Evolutionary conservation across 2,329 filamentous ascomycete genomes (phyloP).

Genomic region (Botrytis squamosa): DNA sequence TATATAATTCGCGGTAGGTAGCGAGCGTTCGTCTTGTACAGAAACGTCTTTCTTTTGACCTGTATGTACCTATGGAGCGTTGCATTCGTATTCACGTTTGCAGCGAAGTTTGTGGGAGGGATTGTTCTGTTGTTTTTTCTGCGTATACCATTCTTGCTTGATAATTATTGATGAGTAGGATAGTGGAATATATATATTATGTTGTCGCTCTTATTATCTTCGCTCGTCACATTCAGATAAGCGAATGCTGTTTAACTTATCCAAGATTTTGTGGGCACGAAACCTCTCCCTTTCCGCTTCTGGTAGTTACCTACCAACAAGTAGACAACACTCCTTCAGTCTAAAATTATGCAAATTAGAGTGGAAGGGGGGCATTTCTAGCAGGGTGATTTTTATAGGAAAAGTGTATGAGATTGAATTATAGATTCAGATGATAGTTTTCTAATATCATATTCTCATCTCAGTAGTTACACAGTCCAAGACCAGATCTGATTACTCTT

Average conservation of each 20-base stretch:
- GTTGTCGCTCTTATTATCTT: neutral
- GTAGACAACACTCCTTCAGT: neutral
- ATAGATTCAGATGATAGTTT: neutral
- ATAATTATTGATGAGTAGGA: neutral
- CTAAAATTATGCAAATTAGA: neutral
- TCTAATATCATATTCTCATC: neutral
- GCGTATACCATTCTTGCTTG: constrained; percentile 17
- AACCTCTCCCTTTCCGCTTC: neutral
- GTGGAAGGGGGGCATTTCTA: neutral
- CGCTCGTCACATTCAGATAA: neutral
- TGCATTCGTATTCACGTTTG: neutral
- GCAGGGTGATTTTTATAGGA: fast-evolving
- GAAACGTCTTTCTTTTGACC: neutral
- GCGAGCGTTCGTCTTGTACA: neutral
- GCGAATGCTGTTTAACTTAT: neutral
- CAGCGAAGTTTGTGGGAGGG: neutral
- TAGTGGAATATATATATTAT: neutral
- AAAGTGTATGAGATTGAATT: neutral
- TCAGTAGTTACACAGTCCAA: neutral
- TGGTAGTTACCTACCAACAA: neutral
- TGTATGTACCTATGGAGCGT: neutral
- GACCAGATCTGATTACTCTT: neutral
- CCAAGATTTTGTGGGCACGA: neutral
- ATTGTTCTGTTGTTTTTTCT: neutral
- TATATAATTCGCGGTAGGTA: neutral